phyloP scores from a whole-genome alignment of 371 early-diverging fungal genomes.

The Actinomortierella wolfii region DNA sequence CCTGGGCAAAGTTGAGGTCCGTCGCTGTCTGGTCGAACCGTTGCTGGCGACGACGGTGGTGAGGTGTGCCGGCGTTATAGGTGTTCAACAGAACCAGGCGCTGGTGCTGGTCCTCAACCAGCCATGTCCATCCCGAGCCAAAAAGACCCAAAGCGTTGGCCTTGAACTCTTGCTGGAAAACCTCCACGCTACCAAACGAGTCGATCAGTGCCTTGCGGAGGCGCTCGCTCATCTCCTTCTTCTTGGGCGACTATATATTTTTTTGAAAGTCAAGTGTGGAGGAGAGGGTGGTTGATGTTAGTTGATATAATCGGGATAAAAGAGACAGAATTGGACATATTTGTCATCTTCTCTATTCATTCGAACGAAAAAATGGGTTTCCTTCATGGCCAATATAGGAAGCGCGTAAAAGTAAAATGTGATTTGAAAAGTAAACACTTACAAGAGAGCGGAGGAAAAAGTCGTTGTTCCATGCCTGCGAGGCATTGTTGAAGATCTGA shows the following conservation, averaged over 20 bases:
- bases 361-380: constrained; percentile 1
- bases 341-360: neutral
- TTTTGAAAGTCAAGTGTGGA: neutral
- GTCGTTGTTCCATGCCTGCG: constrained; percentile 69
- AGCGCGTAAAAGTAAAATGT: neutral
- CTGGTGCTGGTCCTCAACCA: constrained; percentile 57
- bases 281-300: neutral
- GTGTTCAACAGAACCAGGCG: constrained; percentile 58
- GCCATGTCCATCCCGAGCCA: constrained; percentile 71
- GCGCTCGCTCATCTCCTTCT: constrained; percentile 25
- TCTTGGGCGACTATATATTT: constrained; percentile 8
- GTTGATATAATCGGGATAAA: no score
- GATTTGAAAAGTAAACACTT: neutral
- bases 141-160: constrained; percentile 57
- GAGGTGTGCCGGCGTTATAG: constrained; percentile 53
- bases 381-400: no score
- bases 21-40: constrained; percentile 41
- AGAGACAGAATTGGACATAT: neutral
- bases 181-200: constrained; percentile 53
- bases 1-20: constrained; percentile 20
- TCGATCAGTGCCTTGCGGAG: constrained; percentile 28
- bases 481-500: constrained; percentile 61
- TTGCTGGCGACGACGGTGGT: constrained; percentile 46
- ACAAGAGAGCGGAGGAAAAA: constrained; percentile 63
- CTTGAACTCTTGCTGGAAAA: constrained; percentile 55